Evolutionary conservation across 805 yeast genomes (phyloP), one percentile per base, ranked within the genome.

Genomic region (Ogataea naganishii): DNA sequence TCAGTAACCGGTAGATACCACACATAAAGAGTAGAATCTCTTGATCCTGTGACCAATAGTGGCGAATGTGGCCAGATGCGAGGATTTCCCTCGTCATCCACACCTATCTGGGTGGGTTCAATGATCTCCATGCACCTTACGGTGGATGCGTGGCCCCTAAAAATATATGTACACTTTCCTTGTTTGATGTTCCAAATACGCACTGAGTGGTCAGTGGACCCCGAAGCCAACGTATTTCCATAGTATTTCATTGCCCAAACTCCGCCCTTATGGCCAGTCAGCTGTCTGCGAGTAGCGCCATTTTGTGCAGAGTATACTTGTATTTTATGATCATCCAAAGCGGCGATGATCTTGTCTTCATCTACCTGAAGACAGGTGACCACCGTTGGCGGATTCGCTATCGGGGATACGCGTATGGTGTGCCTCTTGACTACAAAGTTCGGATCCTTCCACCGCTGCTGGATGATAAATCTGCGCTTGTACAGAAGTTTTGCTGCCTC

Each of bases 171-270:
- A 51, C 97, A 89, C 39, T 69, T 69, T 2, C 89, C 95, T 14
- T 80, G 75, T 33, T 71, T 67, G 37, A 88, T 75, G 49, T 88
- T 84, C 98, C 98, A 92, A 4, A 92, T 75, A 35, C 98, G 69
- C 3, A 92, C 94, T 1, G 95, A 79, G 42, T 96, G 70, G 56
- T 92, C 98, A 0, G 96, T 89, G 2, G 95, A 80, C 0, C 97
- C 98, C 36, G 94, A 81, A 1, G 89, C 95, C 26, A 92, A 64
- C 7, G 86, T 84, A 44, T 78, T 75, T 14, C 83, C 86, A 32
- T 72, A 65, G 49, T 86, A 88, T 55, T 89, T 85, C 51, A 92
- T 66, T 1, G 98, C 97, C 98, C 98, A 92, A 5, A 92, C 98
- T 23, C 98, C 98, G 26, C 98, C 98, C 32, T 81, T 94, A 49